phyloP scores from a whole-genome alignment of 2,329 filamentous ascomycete species.

The Nannizziopsis arthrosporioides region DNA sequence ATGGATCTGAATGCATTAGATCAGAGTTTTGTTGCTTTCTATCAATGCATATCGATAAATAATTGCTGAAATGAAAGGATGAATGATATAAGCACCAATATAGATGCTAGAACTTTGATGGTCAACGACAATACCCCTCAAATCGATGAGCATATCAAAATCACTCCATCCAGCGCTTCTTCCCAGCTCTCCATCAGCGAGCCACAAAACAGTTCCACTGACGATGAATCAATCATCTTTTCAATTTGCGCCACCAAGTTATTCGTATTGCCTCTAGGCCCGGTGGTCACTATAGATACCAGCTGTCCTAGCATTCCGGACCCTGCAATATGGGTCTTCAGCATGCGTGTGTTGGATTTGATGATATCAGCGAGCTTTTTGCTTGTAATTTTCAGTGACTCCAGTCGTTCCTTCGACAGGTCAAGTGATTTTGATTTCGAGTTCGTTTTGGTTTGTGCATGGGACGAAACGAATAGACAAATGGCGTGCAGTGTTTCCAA shows the following conservation, averaged over 20 bases:
- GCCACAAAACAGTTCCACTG: conserved; percentile 35
- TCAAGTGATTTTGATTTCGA: conserved; percentile 15
- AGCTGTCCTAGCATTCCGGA: conserved; percentile 34
- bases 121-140: not conserved
- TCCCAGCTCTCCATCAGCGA: conserved; percentile 39
- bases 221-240: conserved; percentile 27
- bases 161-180: conserved; percentile 33
- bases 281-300: conserved; percentile 27
- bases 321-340: conserved; percentile 30
- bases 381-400: conserved; percentile 20
- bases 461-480: conserved; percentile 22
- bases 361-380: conserved; percentile 26
- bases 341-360: conserved; percentile 24
- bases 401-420: conserved; percentile 26
- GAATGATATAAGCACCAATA: too few relatives aligned
- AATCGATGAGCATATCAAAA: conserved; percentile 1
- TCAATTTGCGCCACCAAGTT: conserved; percentile 25
- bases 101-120: too few relatives aligned
- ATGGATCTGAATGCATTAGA: not conserved
- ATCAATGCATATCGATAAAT: not conserved
- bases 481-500: conserved; percentile 34
- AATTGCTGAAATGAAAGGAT: not conserved
- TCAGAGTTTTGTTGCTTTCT: not conserved
- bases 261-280: not conserved
- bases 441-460: conserved; percentile 22